A percentile compares a stretch with the other conserved stretches of the same genome.
Evolutionary conservation across 495 filamentous ascomycete species (phyloP).

Genomic region (Neurospora sp.): DNA sequence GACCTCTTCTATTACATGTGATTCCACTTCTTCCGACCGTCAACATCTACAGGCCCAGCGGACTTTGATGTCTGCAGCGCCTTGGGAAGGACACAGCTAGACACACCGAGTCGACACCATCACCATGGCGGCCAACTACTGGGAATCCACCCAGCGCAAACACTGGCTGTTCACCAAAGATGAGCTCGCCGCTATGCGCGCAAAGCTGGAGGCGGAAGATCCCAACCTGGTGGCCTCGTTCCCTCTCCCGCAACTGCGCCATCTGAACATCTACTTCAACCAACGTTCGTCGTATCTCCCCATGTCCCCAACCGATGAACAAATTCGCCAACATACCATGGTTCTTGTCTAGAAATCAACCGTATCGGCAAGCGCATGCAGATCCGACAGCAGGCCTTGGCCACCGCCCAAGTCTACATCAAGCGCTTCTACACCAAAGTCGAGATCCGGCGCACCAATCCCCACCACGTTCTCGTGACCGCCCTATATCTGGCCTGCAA

Average conservation of each 20-base stretch:
- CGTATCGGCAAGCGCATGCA: constrained; percentile 71
- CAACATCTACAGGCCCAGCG: neutral
- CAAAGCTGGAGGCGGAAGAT: constrained; percentile 63
- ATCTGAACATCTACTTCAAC: constrained; percentile 87
- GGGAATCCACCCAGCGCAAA: constrained; percentile 83
- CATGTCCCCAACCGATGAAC: neutral
- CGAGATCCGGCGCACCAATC: constrained; percentile 86
- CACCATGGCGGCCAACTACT: constrained; percentile 89
- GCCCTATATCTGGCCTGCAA: constrained; percentile 94
- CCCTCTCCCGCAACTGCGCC: constrained; percentile 68
- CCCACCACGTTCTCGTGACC: constrained; percentile 82
- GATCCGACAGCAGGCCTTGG: constrained; percentile 82
- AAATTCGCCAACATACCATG: neutral
- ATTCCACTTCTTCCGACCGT: neutral
- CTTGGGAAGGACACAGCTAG: neutral
- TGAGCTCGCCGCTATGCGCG: constrained; percentile 61
- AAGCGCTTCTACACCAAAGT: constrained; percentile 89
- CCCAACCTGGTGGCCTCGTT: constrained; percentile 60
- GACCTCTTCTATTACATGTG: neutral
- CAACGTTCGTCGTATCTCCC: constrained; percentile 51
- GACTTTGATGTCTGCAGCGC: neutral
- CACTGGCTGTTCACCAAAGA: constrained; percentile 85
- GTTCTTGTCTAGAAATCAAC: constrained; percentile 51
- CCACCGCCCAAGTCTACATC: constrained; percentile 89
- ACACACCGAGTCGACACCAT: neutral